Evolutionary conservation across 352 stramenopile species (phyloP).

Genomic region (Phytophthora megakarya): DNA sequence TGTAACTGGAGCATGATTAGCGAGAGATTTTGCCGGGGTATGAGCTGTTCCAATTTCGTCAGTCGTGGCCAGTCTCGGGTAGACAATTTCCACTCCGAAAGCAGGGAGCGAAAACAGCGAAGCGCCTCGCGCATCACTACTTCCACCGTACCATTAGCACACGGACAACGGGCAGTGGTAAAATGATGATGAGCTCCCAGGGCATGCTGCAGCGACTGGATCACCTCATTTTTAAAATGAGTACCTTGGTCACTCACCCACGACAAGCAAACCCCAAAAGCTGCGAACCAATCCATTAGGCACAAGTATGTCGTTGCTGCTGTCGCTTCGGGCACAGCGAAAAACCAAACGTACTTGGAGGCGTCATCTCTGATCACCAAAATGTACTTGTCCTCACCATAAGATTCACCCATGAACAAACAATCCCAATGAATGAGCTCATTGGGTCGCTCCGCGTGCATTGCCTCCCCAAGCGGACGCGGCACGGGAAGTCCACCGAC

Average conservation of each 20-base stretch:
- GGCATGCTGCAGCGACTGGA: slow-evolving; percentile 1
- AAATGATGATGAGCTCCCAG: background rate
- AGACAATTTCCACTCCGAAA: slow-evolving; percentile 1
- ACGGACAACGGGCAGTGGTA: slow-evolving; percentile 1
- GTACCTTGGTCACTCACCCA: slow-evolving; percentile 4
- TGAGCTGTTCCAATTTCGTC: background rate
- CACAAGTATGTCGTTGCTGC: background rate
- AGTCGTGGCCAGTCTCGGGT: background rate
- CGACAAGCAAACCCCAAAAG: background rate
- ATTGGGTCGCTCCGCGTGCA: background rate
- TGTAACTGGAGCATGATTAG: background rate
- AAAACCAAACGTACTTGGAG: slow-evolving; percentile 1
- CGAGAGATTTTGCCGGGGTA: background rate
- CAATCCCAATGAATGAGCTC: slow-evolving; percentile 11
- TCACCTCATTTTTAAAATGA: slow-evolving; percentile 7
- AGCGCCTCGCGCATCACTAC: background rate
- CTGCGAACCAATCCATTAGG: background rate
- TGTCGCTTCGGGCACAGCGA: background rate
- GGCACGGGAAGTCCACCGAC: background rate
- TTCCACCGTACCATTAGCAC: background rate
- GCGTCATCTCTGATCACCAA: slow-evolving; percentile 7
- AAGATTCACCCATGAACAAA: background rate
- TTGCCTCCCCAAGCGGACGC: too few relatives aligned
- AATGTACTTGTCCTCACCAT: background rate
- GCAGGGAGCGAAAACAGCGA: background rate